These are phyloP conservation scores for Fusarium decemcellulare DNA, from an alignment of 2,329 filamentous ascomycete species.

Conservation along the genomic window DNA sequence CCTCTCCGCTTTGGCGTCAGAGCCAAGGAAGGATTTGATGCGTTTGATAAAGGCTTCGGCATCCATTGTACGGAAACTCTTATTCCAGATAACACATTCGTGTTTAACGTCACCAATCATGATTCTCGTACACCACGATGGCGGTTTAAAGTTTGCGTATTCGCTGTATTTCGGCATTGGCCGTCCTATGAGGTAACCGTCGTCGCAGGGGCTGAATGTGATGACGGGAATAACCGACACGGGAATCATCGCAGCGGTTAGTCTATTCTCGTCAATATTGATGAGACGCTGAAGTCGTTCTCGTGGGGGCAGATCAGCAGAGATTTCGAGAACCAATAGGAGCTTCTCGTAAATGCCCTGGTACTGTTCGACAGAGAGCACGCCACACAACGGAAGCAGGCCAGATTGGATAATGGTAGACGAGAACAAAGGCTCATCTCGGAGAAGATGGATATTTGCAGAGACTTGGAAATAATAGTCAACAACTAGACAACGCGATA, in stretches of 20 bases:
- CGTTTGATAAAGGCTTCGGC: slow-evolving; percentile 9
- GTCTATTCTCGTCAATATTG: not conserved
- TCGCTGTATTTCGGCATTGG: not conserved
- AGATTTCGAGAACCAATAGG: not conserved
- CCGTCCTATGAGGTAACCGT: slow-evolving; percentile 6
- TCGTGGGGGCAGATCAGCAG: not conserved
- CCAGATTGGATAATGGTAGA: slow-evolving; percentile 22
- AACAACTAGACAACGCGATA: not conserved
- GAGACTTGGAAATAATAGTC: not conserved
- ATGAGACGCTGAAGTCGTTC: not conserved
- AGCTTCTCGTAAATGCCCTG: slow-evolving; percentile 15
- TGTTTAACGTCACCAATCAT: slow-evolving; percentile 38
- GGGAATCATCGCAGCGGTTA: slow-evolving; percentile 24
- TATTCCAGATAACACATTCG: slow-evolving; percentile 45
- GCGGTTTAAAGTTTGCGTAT: slow-evolving; percentile 11
- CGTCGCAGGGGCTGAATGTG: slow-evolving; percentile 15
- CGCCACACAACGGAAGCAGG: slow-evolving; percentile 16
- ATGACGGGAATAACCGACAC: slow-evolving; percentile 16
- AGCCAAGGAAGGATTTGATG: slow-evolving; percentile 12
- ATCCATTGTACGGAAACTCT: slow-evolving; percentile 16
- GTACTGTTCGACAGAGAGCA: slow-evolving; percentile 14
- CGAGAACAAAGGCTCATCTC: slow-evolving; percentile 15
- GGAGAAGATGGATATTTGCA: slow-evolving; percentile 8
- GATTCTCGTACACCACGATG: slow-evolving; percentile 26
- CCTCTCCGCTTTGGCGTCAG: not conserved